Percentiles rank a stretch among this genome's conserved stretches.
Evolutionary conservation across 352 stramenopile genomes (phyloP).

Genomic region (Phytopythium oedochilum): DNA sequence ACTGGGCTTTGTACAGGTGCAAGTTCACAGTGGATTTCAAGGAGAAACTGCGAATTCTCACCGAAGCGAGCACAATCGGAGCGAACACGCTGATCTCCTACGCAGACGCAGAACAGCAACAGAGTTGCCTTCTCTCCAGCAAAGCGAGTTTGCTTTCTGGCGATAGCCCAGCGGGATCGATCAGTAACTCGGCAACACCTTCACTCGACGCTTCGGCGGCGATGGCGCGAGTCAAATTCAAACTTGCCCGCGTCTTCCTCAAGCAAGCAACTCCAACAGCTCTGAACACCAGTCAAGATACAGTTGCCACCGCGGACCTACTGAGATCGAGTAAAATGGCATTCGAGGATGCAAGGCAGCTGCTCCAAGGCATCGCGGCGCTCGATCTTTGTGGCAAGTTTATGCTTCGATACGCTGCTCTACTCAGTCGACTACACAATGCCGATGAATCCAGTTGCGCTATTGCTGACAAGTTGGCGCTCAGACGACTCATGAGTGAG

Average conservation of each 20-base stretch:
- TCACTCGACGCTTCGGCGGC: slow-evolving; percentile 18
- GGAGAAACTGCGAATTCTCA: slow-evolving; percentile 9
- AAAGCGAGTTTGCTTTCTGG: slow-evolving; percentile 1
- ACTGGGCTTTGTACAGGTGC: slow-evolving; percentile 27
- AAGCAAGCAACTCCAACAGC: slow-evolving; percentile 9
- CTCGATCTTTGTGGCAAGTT: not conserved
- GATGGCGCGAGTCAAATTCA: slow-evolving; percentile 28
- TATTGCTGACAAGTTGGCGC: not conserved
- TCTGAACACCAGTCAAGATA: not conserved
- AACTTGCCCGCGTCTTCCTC: slow-evolving; percentile 18
- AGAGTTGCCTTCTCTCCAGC: not conserved
- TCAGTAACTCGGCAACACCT: not conserved
- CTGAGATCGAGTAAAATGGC: not conserved
- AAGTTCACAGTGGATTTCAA: slow-evolving; percentile 13
- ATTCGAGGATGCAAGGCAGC: not conserved
- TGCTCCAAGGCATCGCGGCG: not conserved
- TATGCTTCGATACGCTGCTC: not conserved
- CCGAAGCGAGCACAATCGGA: slow-evolving; percentile 15
- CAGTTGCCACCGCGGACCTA: not conserved
- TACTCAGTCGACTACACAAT: not conserved
- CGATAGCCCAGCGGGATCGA: not conserved
- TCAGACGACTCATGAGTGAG: not conserved
- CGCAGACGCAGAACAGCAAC: not conserved
- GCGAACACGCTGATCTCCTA: slow-evolving; percentile 7
- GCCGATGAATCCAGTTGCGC: not conserved